phyloP scores from a whole-genome alignment of 2,329 filamentous ascomycete species.

The Setomelanomma holmii region DNA sequence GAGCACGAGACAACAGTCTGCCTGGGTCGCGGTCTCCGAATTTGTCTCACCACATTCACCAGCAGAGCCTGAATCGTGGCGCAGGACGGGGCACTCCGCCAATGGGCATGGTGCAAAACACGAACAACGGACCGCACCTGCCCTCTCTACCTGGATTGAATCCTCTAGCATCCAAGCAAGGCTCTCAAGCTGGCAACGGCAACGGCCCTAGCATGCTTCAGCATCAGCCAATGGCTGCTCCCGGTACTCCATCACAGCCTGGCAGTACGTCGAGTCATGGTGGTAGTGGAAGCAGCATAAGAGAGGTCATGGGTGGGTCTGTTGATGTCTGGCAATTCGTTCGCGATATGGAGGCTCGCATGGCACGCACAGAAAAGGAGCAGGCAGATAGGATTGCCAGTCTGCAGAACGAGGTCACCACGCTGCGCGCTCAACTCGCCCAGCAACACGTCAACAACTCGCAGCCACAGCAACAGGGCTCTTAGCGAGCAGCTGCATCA shows the following conservation, averaged over 20 bases:
- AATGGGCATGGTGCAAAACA: conserved; percentile 49
- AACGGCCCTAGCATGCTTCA: conserved; percentile 51
- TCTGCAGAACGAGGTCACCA: conserved; percentile 54
- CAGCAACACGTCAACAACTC: conserved; percentile 41
- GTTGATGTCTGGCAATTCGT: conserved; percentile 74
- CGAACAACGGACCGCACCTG: conserved; percentile 53
- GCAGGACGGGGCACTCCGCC: conserved; percentile 65
- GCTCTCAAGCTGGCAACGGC: conserved; percentile 39
- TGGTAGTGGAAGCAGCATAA: conserved; percentile 66
- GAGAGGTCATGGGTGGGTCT: conserved; percentile 69
- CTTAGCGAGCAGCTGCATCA: conserved; percentile 5
- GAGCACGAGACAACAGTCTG: conserved; percentile 55
- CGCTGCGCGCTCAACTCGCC: conserved; percentile 46
- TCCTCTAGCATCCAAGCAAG: conserved; percentile 41
- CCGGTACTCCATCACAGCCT: conserved; percentile 56
- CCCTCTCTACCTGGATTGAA: conserved; percentile 52
- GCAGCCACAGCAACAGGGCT: conserved; percentile 24
- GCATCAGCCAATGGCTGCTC: conserved; percentile 47
- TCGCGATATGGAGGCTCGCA: conserved; percentile 68
- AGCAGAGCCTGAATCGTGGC: conserved; percentile 66
- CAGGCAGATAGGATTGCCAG: conserved; percentile 54
- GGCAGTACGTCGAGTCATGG: conserved; percentile 61
- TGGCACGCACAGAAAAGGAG: conserved; percentile 56
- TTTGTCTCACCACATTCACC: conserved; percentile 69
- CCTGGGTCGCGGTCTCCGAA: conserved; percentile 70